phyloP scores from a whole-genome alignment of 1,284 basidiomycete species.

The Termitomyces sp. region DNA sequence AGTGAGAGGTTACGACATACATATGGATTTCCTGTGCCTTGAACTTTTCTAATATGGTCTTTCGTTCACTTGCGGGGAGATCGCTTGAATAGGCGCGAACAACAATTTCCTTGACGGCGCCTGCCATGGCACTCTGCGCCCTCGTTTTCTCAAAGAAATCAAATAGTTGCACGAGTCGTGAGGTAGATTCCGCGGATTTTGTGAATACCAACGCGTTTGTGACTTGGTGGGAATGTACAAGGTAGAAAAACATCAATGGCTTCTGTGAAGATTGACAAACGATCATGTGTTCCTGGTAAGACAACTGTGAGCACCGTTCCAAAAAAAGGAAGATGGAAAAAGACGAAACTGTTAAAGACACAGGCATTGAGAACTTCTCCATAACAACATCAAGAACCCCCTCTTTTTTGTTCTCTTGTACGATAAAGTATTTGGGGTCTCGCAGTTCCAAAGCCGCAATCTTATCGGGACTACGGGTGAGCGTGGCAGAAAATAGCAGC shows the following conservation, averaged over 20 bases:
- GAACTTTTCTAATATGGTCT: conserved; percentile 76
- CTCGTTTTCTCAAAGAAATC: conserved; percentile 71
- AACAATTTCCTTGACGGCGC: conserved; percentile 31
- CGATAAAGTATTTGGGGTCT: conserved; percentile 85
- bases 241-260: conserved; percentile 85
- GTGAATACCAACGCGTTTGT: conserved; percentile 88
- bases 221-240: conserved; percentile 63
- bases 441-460: conserved; percentile 79
- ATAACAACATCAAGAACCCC: conserved; percentile 50
- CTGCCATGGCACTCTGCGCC: conserved; percentile 12
- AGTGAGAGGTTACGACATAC: conserved; percentile 40
- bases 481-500: conserved; percentile 93
- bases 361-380: conserved; percentile 82
- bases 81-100: conserved; percentile 86
- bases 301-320: not conserved
- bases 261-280: conserved; percentile 79
- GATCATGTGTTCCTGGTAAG: conserved; percentile 80
- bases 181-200: conserved; percentile 90
- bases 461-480: conserved; percentile 91
- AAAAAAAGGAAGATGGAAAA: not conserved
- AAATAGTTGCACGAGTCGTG: conserved; percentile 78
- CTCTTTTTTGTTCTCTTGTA: conserved; percentile 48
- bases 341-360: conserved; percentile 55
- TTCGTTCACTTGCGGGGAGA: conserved; percentile 70
- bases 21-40: conserved; percentile 79